Evolutionary conservation across 2,329 filamentous ascomycete species (phyloP).

Genomic region (Pseudocercospora cruenta): DNA sequence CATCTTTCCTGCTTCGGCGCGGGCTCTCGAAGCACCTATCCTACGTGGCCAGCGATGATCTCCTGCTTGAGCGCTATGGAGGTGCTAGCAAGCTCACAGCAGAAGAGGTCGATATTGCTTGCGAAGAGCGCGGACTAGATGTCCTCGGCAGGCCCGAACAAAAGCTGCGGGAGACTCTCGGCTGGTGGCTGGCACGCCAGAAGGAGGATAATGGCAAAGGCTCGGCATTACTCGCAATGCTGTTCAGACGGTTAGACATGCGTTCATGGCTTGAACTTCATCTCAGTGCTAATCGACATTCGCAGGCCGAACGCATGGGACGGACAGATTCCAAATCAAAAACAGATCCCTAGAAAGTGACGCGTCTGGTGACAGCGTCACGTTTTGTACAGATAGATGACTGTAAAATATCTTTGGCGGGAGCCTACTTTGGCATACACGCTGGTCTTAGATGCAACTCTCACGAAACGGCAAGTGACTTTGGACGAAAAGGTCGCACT

Average conservation of each 20-base stretch:
- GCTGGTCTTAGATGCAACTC: too few relatives aligned
- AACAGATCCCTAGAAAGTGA: neutral
- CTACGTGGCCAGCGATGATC: slow-evolving; percentile 73
- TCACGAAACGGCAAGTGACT: too few relatives aligned
- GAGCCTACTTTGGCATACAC: neutral
- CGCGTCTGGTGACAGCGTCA: neutral
- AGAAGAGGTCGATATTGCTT: slow-evolving; percentile 43
- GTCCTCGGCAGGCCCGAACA: slow-evolving; percentile 34
- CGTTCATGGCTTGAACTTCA: slow-evolving; percentile 26
- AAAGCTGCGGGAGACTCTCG: slow-evolving; percentile 38
- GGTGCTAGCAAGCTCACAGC: slow-evolving; percentile 52
- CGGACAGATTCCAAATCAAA: neutral
- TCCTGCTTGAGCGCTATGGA: slow-evolving; percentile 68
- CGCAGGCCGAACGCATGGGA: slow-evolving; percentile 22
- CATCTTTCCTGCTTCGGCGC: slow-evolving; percentile 57
- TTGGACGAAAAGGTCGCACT: too few relatives aligned
- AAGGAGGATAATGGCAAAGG: slow-evolving; percentile 42
- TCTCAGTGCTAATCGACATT: slow-evolving; percentile 22
- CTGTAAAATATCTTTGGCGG: neutral
- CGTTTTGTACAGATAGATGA: slow-evolving; percentile 1
- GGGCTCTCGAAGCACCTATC: slow-evolving; percentile 59
- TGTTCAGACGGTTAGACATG: slow-evolving; percentile 40
- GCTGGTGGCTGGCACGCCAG: slow-evolving; percentile 46
- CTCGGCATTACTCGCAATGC: slow-evolving; percentile 36
- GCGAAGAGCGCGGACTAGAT: slow-evolving; percentile 41